Evolutionary conservation across 2,329 filamentous ascomycete genomes (phyloP).

Genomic region (Phoma sp.): DNA sequence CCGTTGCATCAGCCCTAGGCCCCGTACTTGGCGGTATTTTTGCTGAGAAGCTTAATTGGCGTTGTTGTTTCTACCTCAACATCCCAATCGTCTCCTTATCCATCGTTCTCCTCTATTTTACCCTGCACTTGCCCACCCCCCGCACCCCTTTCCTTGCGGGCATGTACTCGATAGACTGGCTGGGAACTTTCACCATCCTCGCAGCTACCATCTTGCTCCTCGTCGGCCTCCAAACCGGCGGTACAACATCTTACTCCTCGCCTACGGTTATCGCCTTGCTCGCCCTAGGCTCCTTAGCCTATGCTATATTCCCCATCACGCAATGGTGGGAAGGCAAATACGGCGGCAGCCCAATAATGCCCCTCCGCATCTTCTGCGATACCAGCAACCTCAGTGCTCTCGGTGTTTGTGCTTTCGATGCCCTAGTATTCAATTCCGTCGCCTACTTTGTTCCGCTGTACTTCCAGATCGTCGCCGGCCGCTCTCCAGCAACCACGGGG

Average conservation of each 20-base stretch:
- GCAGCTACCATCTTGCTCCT: constrained; percentile 59
- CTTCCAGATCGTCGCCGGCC: constrained; percentile 73
- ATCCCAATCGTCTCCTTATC: constrained; percentile 59
- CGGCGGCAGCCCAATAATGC: constrained; percentile 72
- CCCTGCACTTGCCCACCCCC: constrained; percentile 62
- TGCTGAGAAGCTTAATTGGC: constrained; percentile 55
- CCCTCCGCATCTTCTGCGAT: constrained; percentile 68
- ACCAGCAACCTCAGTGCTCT: constrained; percentile 65
- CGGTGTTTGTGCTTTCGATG: constrained; percentile 57
- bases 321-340: constrained; percentile 69
- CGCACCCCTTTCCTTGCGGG: constrained; percentile 56
- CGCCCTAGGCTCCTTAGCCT: constrained; percentile 56
- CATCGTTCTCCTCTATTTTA: constrained; percentile 59
- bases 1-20: constrained; percentile 61
- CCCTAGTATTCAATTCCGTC: constrained; percentile 68
- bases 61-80: constrained; percentile 58
- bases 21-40: constrained; percentile 63
- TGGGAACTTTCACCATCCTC: constrained; percentile 59
- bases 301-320: constrained; percentile 62
- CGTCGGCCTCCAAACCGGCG: constrained; percentile 62
- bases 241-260: constrained; percentile 56
- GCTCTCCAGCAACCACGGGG: constrained; percentile 64
- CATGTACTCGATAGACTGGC: constrained; percentile 61
- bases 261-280: constrained; percentile 61
- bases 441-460: constrained; percentile 78